Evolutionary conservation across 1,284 basidiomycete genomes (phyloP), one percentile per base, ranked within the genome.

Genomic region (Mycosarcoma mackinlayi): DNA sequence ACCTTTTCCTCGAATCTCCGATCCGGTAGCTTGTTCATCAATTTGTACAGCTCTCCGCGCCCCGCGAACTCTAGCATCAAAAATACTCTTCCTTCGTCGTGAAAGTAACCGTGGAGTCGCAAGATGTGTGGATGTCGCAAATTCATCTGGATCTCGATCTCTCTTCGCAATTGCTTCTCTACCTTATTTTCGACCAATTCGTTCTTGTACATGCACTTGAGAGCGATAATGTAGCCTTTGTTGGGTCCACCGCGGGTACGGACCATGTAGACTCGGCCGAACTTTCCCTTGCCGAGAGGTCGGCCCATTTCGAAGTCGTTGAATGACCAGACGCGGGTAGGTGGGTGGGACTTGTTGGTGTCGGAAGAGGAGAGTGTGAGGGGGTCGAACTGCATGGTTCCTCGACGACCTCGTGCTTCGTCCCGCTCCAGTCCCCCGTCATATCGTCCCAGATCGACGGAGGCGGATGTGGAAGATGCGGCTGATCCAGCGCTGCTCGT

Each of bases 91-190:
- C 95, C 95, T 80, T 92, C 89, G 83, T 98, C 95, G 84, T 98
- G 93, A 85, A 98, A 98, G 86, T 94, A 98, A 33, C 94, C 94
- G 75, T 96, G 94, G 18, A 98, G 86, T 8, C 95, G 89, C 9
- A 99, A 86, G 63, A 98, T 90, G 83, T 98, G 91, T 0, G 96
- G 96, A 83, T 98, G 96, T 48, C 95, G 88, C 41, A 98, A 87
- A 84, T 98, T 95, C 84, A 94, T 92, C 81, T 98, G 96, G 69
- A 99, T 98, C 84, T 99, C 96, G 76, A 99, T 98, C 84, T 98
- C 96, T 50, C 96, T 88, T 39, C 96, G 88, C 49, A 96, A 91
- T 83, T 98, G 95, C 78, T 92, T 93, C 37, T 81, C 78, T 23
- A 81, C 71, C 34, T 69, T 73, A 85, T 96, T 92, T 76, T 91